A percentile compares a stretch with the other conserved stretches of the same genome.
Evolutionary conservation across 176 grass and related monocot genomes (phyloP).

Genomic region (Eleusine indica): DNA sequence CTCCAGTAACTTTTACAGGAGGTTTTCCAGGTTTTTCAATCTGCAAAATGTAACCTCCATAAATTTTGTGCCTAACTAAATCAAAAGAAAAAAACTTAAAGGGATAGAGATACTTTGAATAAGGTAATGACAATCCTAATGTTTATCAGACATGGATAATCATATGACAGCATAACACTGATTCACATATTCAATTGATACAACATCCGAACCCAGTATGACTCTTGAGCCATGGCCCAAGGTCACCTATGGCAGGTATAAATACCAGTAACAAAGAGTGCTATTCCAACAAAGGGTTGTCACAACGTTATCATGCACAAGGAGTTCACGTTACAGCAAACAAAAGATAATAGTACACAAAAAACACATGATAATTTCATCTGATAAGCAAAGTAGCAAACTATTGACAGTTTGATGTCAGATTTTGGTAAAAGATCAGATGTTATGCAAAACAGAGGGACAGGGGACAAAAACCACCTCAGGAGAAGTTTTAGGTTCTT

Average conservation of each 20-base stretch:
- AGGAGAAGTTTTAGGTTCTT: conserved; percentile 45
- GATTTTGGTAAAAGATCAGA: conserved; percentile 5
- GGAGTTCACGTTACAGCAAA: not conserved
- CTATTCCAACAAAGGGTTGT: not conserved
- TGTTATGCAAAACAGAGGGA: conserved; percentile 10
- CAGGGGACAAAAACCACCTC: conserved; percentile 51
- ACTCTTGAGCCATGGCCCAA: not conserved
- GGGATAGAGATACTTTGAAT: conserved; percentile 21
- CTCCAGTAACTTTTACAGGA: conserved; percentile 69
- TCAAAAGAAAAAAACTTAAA: conserved; percentile 8
- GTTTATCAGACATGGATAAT: not conserved
- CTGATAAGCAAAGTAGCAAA: conserved; percentile 34
- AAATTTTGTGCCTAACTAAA: conserved; percentile 35
- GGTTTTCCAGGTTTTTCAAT: conserved; percentile 42
- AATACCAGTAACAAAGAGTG: not conserved
- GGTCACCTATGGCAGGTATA: conserved; percentile 10
- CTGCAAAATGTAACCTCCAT: conserved; percentile 52
- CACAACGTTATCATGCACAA: conserved; percentile 14
- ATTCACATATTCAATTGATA: conserved; percentile 11
- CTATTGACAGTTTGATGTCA: not conserved
- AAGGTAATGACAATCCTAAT: conserved; percentile 1
- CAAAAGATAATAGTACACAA: conserved; percentile 18
- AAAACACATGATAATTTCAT: not conserved
- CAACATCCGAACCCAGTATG: not conserved
- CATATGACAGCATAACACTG: not conserved